Base-by-base conservation (phyloP, 768 basidiomycete species). In the Lentinula raphanica region DNA sequence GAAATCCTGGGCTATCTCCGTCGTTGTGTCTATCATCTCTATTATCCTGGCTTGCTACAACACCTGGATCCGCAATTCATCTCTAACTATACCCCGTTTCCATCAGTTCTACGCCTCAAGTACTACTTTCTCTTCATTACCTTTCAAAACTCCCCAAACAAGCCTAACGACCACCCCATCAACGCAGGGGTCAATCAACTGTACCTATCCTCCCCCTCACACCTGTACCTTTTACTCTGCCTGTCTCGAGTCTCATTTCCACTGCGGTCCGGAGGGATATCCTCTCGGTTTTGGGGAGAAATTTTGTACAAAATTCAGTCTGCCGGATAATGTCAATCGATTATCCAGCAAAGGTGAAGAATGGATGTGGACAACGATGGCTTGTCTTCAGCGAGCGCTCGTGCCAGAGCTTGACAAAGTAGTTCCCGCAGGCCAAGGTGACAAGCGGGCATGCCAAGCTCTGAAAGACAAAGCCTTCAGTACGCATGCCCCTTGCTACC, bases 361-460 rank as follows among this genome's bases (percentile, higher is more conserved):
- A 38, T 81, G 79, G 79, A 73, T 80, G 71, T 35, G 74, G 35
- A 64, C 69, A 32, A 76, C 75, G 15, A 78, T 81, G 78, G 71
- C 72, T 49, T 81, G 79, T 56, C 70, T 81, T 7, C 79, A 80
- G 58, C 60, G 58, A 0, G 71, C 69, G 2, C 70, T 80, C 21
- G 73, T 80, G 2, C 69, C 69, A 1, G 73, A 76, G 23, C 25
- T 56, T 3, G 31, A 44, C 11, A 12, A 5, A n/a, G 40, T 27
- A 9, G 25, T 2, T n/a, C 6, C 17, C 5, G 21, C 29, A 7
- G 21, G 64, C 66, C 5, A 21, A 48, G 1, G 54, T 44, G 6
- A 61, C 62, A 0, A 62, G 64, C 3, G 58, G 62, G 28, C 70
- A 67, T 80, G 78, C 45, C 38, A 62, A 2, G 69, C 63, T 15